phyloP scores from a whole-genome alignment of 257 asterid genomes.

The Jacaranda mimosifolia region DNA sequence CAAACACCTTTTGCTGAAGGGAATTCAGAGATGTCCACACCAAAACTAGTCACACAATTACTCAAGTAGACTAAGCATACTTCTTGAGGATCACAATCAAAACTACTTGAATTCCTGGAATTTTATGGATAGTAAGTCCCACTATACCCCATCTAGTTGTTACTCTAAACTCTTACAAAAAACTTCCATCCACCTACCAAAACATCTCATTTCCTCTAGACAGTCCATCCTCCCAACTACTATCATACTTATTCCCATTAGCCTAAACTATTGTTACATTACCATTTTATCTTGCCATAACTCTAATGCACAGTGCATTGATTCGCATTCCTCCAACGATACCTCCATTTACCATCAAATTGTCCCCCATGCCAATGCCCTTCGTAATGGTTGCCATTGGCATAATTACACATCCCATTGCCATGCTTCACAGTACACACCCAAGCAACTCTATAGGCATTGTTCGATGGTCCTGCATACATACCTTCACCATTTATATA shows the following conservation, averaged over 20 bases:
- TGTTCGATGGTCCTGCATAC: conserved; percentile 60
- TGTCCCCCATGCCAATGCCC: conserved; percentile 76
- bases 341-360: conserved; percentile 83
- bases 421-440: conserved; percentile 70
- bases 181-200: conserved; percentile 81
- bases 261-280: conserved; percentile 82
- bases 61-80: conserved; percentile 52
- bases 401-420: conserved; percentile 61
- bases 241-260: conserved; percentile 79
- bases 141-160: conserved; percentile 63
- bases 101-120: conserved; percentile 35
- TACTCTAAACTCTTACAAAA: conserved; percentile 83
- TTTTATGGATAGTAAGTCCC: conserved; percentile 81
- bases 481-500: conserved; percentile 88
- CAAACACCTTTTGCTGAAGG: conserved; percentile 68
- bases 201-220: conserved; percentile 88
- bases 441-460: conserved; percentile 75
- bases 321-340: conserved; percentile 81
- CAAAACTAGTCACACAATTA: conserved; percentile 55
- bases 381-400: conserved; percentile 75
- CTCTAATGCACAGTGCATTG: conserved; percentile 89
- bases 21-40: conserved; percentile 60
- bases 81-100: conserved; percentile 85
- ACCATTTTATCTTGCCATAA: conserved; percentile 77
- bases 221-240: conserved; percentile 82